Conservation (phyloP, 2,329 filamentous ascomycete genomes). For the Trichoderma hamatum region DNA sequence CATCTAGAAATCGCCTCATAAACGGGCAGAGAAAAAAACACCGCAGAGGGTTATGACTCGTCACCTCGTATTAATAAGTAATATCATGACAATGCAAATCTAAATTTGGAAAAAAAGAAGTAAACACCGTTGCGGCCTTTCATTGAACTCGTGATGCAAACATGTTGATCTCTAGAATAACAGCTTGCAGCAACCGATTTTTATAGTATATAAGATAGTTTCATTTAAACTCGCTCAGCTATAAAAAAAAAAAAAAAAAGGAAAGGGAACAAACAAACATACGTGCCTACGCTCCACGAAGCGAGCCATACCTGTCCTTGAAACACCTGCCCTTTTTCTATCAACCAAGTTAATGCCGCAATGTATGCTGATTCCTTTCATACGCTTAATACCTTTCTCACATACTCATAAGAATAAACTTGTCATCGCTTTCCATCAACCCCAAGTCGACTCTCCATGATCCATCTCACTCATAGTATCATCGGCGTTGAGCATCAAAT, state of each 20-base stretch:
- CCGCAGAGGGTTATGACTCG: constrained; percentile 14
- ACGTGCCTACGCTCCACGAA: neutral
- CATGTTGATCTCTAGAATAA: neutral
- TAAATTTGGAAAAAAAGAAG: neutral
- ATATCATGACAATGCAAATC: constrained; percentile 3
- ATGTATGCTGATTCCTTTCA: neutral
- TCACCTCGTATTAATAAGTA: constrained; percentile 21
- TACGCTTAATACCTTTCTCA: neutral
- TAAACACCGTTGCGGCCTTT: neutral
- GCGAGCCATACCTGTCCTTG: neutral
- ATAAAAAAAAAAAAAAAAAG: neutral
- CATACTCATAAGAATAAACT: neutral
- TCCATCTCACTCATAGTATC: constrained; percentile 42
- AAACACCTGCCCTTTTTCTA: neutral
- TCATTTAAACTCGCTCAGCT: neutral
- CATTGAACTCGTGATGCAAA: neutral
- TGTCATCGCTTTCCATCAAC: constrained; percentile 9
- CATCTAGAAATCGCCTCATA: constrained; percentile 6
- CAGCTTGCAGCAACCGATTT: neutral
- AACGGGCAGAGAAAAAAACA: neutral
- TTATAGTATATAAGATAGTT: neutral
- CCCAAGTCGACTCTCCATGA: constrained; percentile 38
- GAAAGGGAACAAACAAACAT: neutral
- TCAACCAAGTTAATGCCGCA: neutral
- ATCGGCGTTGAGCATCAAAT: constrained; percentile 43